Evolutionary conservation across 768 basidiomycete species (phyloP), one percentile per base, ranked within the genome.

Genomic region (Coprinopsis marcescibilis): DNA sequence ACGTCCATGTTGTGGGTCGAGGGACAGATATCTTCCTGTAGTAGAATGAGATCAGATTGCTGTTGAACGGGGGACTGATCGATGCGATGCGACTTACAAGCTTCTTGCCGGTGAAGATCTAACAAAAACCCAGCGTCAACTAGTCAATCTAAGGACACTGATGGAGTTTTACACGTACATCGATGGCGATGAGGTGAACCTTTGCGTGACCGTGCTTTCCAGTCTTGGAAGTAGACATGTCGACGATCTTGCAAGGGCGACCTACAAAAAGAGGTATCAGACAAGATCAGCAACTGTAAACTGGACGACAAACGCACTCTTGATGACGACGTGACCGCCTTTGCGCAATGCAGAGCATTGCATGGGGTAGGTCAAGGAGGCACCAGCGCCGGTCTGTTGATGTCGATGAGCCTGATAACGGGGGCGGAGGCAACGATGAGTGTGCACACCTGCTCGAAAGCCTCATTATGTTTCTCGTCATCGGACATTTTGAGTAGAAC

Each of bases 1-100:
- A 96, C 95, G 57, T 97, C 94, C 90, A 99, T 93, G 77, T 99
- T 99, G 81, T 99, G 96, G 66, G 95, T 99, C 63, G 92, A 95
- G 60, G 91, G 91, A 58, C 65, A 89, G 67, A 92, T 89, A 77
- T 90, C 89, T 80, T 92, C 89, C 87, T 90, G 64, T 69, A 20
- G 8, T 26, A 38, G 43, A 39, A 27, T 14, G 30, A n/a, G 35
- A 21, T 21, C 6, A 38, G 48, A 49, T 49, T 15, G 23, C 25
- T 30, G 21, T 6, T 13, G 24, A 26, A 19, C 26, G 11, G 19
- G 42, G 36, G 3, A 25, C 10, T 33, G 43, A 26, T 49, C 35
- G 33, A 24, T 24, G 54, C 13, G 34, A 54, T 53, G 51, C 56
- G 55, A 74, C 83, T 67, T 59, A 85, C 94, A 69, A 93, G 60